These are phyloP conservation scores for Endocarpon pusillum DNA, from an alignment of 495 filamentous ascomycete genomes.

Conservation along the genomic window DNA sequence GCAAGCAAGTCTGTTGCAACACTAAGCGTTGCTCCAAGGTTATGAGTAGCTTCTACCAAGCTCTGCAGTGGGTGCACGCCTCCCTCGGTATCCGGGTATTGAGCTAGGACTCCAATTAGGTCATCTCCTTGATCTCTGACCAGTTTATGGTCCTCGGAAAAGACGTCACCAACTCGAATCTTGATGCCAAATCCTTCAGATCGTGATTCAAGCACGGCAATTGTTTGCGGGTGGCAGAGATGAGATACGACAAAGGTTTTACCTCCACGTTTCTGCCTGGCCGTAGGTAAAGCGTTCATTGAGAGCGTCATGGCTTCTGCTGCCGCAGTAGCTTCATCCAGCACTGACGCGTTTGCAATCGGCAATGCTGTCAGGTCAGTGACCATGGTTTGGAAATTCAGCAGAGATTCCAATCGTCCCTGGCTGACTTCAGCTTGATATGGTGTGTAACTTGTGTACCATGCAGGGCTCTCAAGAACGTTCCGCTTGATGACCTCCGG, in stretches of 20 bases:
- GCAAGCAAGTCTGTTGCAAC: conserved; percentile 87
- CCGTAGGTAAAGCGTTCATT: conserved; percentile 51
- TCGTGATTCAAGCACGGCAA: conserved; percentile 68
- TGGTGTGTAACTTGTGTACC: conserved; percentile 98
- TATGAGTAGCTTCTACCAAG: conserved; percentile 63
- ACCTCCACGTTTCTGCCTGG: conserved; percentile 54
- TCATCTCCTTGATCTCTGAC: conserved; percentile 64
- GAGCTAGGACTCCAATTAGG: conserved; percentile 78
- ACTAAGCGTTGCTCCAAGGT: conserved; percentile 64
- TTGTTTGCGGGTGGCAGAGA: conserved; percentile 76
- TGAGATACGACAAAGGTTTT: conserved; percentile 76
- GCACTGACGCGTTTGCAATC: conserved; percentile 83
- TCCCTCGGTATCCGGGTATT: conserved; percentile 89
- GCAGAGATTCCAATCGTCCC: conserved; percentile 75
- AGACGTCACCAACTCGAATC: conserved; percentile 53
- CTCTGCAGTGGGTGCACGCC: conserved; percentile 56
- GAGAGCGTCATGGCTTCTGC: conserved; percentile 97
- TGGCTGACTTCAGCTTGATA: conserved; percentile 99
- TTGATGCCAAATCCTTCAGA: conserved; percentile 90
- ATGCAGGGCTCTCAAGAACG: conserved; percentile 81
- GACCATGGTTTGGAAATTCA: conserved; percentile 95
- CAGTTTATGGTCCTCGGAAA: conserved; percentile 39
- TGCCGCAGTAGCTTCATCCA: conserved; percentile 89
- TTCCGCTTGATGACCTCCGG: conserved; percentile 92
- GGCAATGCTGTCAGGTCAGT: conserved; percentile 77